phyloP scores from a whole-genome alignment of 352 stramenopile species.

The Aphanomyces stellatus region DNA sequence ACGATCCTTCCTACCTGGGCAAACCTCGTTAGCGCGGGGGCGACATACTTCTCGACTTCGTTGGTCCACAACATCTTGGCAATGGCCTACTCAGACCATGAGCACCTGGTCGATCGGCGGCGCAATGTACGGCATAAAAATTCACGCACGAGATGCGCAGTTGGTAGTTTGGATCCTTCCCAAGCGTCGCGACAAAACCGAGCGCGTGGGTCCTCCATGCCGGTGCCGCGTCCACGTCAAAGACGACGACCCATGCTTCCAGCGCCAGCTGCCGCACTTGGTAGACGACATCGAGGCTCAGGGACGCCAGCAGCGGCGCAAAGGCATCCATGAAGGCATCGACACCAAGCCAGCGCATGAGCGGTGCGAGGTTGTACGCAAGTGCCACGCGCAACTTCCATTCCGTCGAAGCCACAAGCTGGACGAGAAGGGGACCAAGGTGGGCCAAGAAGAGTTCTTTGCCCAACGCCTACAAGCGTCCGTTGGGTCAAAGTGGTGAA shows the following conservation, averaged over 20 bases:
- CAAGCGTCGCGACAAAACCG: background rate
- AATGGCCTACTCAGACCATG: background rate
- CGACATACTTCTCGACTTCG: background rate
- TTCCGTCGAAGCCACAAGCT: background rate
- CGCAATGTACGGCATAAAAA: slow-evolving; percentile 17
- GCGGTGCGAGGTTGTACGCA: slow-evolving; percentile 12
- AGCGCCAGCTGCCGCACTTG: slow-evolving; percentile 15
- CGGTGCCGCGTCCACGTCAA: background rate
- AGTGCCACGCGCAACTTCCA: slow-evolving; percentile 17
- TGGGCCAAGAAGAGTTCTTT: background rate
- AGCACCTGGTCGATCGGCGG: background rate
- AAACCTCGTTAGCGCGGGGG: background rate
- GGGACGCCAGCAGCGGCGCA: background rate
- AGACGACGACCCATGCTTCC: background rate
- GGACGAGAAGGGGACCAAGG: background rate
- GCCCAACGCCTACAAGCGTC: background rate
- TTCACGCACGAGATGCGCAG: background rate
- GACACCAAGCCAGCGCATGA: slow-evolving; percentile 14
- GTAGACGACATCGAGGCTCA: slow-evolving; percentile 4
- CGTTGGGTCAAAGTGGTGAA: background rate
- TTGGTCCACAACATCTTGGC: background rate
- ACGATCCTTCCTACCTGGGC: background rate
- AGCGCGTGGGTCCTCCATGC: background rate
- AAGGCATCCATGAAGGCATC: slow-evolving; percentile 5
- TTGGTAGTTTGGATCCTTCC: background rate